phyloP scores from a whole-genome alignment of 2,329 filamentous ascomycete genomes.

The Xylaria sp. region DNA sequence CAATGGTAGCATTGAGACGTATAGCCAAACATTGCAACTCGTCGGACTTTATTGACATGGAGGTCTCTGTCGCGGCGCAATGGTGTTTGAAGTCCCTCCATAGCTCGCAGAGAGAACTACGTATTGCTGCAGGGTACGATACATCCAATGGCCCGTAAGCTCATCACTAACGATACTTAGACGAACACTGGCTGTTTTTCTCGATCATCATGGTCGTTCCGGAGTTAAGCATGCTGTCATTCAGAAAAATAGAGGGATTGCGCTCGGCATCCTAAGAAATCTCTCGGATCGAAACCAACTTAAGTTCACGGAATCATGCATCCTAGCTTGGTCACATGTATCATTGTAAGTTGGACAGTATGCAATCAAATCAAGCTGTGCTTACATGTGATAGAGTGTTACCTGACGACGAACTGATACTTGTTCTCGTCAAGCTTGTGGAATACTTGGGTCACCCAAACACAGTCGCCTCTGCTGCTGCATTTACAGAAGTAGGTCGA shows the following conservation, averaged over 20 bases:
- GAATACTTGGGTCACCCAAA: constrained; percentile 90
- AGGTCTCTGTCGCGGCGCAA: constrained; percentile 75
- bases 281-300: constrained; percentile 76
- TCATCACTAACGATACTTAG: constrained; percentile 53
- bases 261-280: constrained; percentile 76
- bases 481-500: constrained; percentile 78
- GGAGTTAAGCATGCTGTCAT: constrained; percentile 57
- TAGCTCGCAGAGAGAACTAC: constrained; percentile 86
- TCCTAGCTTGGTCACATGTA: constrained; percentile 87
- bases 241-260: constrained; percentile 73
- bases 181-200: constrained; percentile 73
- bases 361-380: constrained; percentile 21
- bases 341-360: constrained; percentile 66
- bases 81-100: constrained; percentile 85
- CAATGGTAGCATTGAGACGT: constrained; percentile 77
- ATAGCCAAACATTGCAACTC: constrained; percentile 74
- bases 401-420: constrained; percentile 84
- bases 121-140: constrained; percentile 78
- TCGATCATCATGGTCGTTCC: constrained; percentile 58
- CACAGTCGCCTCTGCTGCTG: constrained; percentile 79
- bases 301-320: constrained; percentile 81
- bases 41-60: constrained; percentile 71
- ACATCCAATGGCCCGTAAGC: constrained; percentile 26
- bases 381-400: constrained; percentile 63
- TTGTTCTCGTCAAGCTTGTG: constrained; percentile 84